Base-by-base conservation (phyloP, 129 eudicot species). In the Ambrosia trifida region DNA sequence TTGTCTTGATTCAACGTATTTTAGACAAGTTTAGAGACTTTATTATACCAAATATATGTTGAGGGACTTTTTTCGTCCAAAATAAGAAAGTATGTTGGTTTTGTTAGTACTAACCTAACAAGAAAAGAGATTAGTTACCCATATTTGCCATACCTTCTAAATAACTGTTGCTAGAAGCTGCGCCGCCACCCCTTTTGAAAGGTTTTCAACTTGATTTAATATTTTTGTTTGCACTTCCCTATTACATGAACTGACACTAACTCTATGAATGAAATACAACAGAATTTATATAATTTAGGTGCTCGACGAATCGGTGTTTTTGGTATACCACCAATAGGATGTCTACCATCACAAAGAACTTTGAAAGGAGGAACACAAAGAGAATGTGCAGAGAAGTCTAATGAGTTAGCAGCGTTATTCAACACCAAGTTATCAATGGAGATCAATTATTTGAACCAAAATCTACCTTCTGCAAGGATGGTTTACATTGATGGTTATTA, bases 311-410 rank as follows among this genome's bases (percentile, higher is more conserved):
- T 87, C 4, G 96, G 85, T 32, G 82, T 89, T 31, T 79, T 80
- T 41, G 79, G 91, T 54, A 47, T 87, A 44, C 95, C 95, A 47
- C 98, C 98, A 1, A 66, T 86, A 43, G 98, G 98, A 53, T 87
- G 95, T 75, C 52, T 89, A 64, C 98, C 96, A 12, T 83, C 95
- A 54, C 95, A 84, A 51, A 83, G 98, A 76, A 92, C 96, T 0
- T 68, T 86, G 60, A 65, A 28, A 66, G 96, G 98, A 65, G 98
- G 98, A 64, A 53, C 71, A 17, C 49, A 36, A 43, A 89, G 98
- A 70, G 41, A 78, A 7, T 87, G 95, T 62, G 89, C 75, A 14
- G 81, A 69, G 3, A 53, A 76, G 31, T 77, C 81, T 64, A 83
- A 86, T 69, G 70, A 87, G 75, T 65, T 76, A 40, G 84, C 91